Evolutionary conservation across 2,329 filamentous ascomycete species (phyloP), one percentile per base, ranked within the genome.

Genomic region (Monilinia polystroma): DNA sequence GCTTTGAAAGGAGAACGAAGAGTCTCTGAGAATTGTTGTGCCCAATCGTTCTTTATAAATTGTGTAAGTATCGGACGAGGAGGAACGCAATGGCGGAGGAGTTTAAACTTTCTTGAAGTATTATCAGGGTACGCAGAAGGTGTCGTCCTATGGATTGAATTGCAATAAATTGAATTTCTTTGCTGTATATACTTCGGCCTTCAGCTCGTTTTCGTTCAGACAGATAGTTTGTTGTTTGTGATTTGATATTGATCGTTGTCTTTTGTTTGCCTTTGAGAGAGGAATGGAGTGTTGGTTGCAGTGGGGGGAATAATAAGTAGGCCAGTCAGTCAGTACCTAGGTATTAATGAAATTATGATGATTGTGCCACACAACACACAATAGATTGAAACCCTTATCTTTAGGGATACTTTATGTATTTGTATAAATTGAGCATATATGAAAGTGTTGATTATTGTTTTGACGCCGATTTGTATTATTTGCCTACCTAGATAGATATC

Each of bases 1-100:
- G n/a, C 20, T 38, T 14, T 38, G 58, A 16, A 38, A 60, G n/a
- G 4, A 38, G 14, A 23, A 38, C 7, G 58, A 26, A 51, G 12
- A 49, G 38, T 38, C 29, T 51, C 26, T 51, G 45, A 51, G 8
- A 38, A 11, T 12, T 38, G n/a, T 51, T 51, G 14, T 49, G 45
- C 45, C 4, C n/a, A 51, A 45, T 43, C 38, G 29, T 38, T 60
- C 57, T 51, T 49, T 51, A 43, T 38, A 29, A 16, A 45, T 60
- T 23, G 57, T 59, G 57, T 43, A 49, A 49, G 43, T 49, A 60
- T 60, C 45, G 32, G 32, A 60, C 23, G 58, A 51, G 45, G 58
- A 60, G 58, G 58, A 60, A 60, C 51, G 58, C 38, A 51, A 51
- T 38, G 45, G 58, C 29, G 45, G 58, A 32, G 45, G 14, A 26